Conservation (phyloP, 1,284 basidiomycete species). For the Pseudozyma hubeiensis region DNA sequence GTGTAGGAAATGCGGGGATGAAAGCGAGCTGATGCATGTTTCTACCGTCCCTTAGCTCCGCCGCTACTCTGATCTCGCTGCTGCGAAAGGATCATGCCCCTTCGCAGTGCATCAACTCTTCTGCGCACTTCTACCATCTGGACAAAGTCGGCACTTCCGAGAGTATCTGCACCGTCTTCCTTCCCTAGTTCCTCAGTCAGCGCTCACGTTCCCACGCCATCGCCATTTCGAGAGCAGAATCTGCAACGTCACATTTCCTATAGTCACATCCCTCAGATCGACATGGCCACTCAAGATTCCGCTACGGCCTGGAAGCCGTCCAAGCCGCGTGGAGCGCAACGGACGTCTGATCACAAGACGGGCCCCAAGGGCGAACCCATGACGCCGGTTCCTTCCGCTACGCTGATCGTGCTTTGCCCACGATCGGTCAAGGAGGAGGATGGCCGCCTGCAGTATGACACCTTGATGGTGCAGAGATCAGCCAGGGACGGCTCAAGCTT, state of each 20-base stretch:
- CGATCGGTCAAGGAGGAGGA: conserved; percentile 10
- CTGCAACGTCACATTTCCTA: conserved; percentile 7
- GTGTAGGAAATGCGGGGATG: conserved; percentile 5
- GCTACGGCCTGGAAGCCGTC: conserved; percentile 41
- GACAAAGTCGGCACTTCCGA: conserved; percentile 18
- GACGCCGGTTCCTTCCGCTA: conserved; percentile 61
- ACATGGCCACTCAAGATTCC: conserved; percentile 24
- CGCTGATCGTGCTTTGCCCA: conserved; percentile 61
- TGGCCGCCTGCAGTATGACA: conserved; percentile 30
- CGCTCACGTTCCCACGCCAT: conserved; percentile 23
- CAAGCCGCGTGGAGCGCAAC: conserved; percentile 42
- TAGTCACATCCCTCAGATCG: conserved; percentile 22
- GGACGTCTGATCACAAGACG: conserved; percentile 54
- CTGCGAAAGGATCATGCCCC: conserved; percentile 16
- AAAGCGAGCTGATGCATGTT: background rate
- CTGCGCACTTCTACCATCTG: conserved; percentile 12
- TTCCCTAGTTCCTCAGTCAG: background rate
- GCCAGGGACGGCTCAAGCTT: conserved; percentile 58
- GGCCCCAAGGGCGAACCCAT: conserved; percentile 58
- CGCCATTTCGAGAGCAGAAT: too few species aligned
- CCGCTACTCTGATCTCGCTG: background rate
- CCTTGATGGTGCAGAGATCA: conserved; percentile 59
- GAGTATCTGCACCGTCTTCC: background rate
- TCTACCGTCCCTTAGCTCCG: background rate
- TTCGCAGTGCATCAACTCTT: conserved; percentile 15